phyloP scores from a whole-genome alignment of 1,284 basidiomycete species.

The Somion occarium region DNA sequence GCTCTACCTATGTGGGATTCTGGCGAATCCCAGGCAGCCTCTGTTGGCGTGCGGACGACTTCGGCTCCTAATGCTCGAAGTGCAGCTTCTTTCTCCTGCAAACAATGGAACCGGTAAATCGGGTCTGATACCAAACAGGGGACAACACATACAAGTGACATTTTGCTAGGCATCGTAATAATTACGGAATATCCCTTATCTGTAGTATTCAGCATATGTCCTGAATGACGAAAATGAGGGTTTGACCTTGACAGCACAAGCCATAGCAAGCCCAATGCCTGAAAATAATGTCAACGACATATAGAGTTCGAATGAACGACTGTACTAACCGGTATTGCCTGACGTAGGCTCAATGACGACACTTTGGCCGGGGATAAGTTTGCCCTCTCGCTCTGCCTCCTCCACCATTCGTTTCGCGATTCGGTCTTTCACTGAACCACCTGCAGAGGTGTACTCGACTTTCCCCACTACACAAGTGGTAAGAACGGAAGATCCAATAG shows the following conservation, averaged over 20 bases:
- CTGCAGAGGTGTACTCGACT: constrained; percentile 86
- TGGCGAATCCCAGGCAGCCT: constrained; percentile 80
- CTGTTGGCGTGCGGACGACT: constrained; percentile 92
- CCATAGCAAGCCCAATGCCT: constrained; percentile 91
- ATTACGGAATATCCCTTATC: constrained; percentile 86
- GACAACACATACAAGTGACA: constrained; percentile 64
- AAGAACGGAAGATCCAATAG: too few species aligned
- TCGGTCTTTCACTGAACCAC: constrained; percentile 94
- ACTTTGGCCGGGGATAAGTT: constrained; percentile 82
- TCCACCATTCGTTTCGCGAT: constrained; percentile 98
- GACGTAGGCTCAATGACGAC: constrained; percentile 93
- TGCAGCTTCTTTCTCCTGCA: constrained; percentile 88
- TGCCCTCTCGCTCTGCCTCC: constrained; percentile 84
- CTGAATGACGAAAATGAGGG: constrained; percentile 6
- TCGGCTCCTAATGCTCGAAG: constrained; percentile 90
- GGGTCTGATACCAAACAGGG: neutral
- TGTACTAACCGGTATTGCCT: constrained; percentile 82
- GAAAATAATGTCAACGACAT: constrained; percentile 5
- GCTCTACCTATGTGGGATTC: constrained; percentile 87
- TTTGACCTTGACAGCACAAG: constrained; percentile 85
- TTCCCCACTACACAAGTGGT: constrained; percentile 65
- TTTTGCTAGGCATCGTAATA: constrained; percentile 96
- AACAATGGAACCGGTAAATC: neutral
- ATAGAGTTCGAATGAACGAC: neutral
- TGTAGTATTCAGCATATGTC: constrained; percentile 72